A percentile compares a stretch with the other conserved stretches of the same genome.
These are phyloP conservation scores for Hymenoscyphus fraxineus DNA, from an alignment of 2,329 filamentous ascomycete genomes.

Conservation along the genomic window DNA sequence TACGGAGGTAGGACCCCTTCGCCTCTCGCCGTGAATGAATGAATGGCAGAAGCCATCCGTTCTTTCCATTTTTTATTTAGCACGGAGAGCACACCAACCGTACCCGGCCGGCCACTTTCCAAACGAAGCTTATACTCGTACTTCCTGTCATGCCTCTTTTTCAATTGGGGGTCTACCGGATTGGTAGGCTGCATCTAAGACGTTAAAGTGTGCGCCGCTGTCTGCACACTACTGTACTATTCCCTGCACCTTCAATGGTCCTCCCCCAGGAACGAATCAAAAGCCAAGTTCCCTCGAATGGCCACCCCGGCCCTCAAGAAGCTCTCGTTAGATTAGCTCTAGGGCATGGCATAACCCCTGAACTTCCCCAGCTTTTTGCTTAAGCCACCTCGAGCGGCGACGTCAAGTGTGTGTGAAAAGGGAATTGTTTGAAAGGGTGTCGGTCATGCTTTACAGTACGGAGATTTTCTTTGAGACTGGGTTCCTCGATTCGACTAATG, in stretches of 20 bases:
- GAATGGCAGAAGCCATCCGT: conserved; percentile 5
- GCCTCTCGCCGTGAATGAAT: too few species aligned
- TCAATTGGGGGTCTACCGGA: background rate
- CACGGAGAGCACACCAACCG: background rate
- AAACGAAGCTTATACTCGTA: conserved; percentile 17
- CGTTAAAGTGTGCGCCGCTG: conserved; percentile 21
- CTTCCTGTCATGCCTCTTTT: background rate
- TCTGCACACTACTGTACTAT: conserved; percentile 14
- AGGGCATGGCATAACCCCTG: conserved; percentile 9
- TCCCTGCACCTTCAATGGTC: conserved; percentile 8
- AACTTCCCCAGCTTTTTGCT: conserved; percentile 26
- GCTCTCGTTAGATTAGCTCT: conserved; percentile 1
- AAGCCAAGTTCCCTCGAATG: conserved; percentile 8
- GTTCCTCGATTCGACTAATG: background rate
- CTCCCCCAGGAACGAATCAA: conserved; percentile 3
- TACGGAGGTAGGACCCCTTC: background rate
- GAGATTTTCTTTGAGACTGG: background rate
- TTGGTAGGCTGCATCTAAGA: conserved; percentile 13
- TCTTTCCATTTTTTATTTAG: background rate
- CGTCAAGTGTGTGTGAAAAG: background rate
- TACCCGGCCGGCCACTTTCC: conserved; percentile 6
- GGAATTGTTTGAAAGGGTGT: background rate
- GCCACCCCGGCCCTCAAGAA: background rate
- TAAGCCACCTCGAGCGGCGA: conserved; percentile 18
- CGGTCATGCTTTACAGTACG: background rate